Evolutionary conservation across 495 filamentous ascomycete species (phyloP), one percentile per base, ranked within the genome.

Genomic region (Penicillium paxilli): DNA sequence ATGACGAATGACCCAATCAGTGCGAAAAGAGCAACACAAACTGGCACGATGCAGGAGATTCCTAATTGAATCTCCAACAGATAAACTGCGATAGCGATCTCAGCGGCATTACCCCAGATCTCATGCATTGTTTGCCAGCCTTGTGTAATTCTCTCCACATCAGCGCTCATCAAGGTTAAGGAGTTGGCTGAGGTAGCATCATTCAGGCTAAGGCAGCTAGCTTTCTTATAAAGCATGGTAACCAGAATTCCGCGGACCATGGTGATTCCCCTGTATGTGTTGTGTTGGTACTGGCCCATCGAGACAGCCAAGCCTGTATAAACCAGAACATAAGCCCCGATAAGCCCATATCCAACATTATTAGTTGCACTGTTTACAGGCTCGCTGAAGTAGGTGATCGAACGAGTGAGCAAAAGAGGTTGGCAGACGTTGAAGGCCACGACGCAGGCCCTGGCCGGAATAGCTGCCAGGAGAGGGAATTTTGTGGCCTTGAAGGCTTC

Each of bases 371-470:
- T 33, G 20, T 68, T 75, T 0, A 64, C 67, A 4, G 78, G 71
- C 47, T 77, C 59, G 7, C 71, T 51, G 4, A 80, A 77, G 42
- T 81, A 78, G 6, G 57, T 60, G 5, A 86, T 60, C 0, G 82
- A 75, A 10, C 76, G 68, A 41, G 81, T 73, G 12, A 90, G 74
- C 19, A 90, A 73, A 40, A 90, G 75, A 3, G 87, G 86, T 60
- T 88, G 86, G 35, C 77, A 80, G 53, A 86, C 82, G 47, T 72
- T 80, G 63, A 89, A 83, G 0, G 72, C 85, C 19, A 80, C 82
- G 3, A 83, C 72, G 30, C 68, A 78, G 2, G 79, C 63, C 25
- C 84, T 67, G 3, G 85, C 82, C 2, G 76, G 74, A 41, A 84
- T 68, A 4, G 70, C 80, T 9, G 75, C 64, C 3, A 77, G 58